A percentile compares a stretch with the other conserved stretches of the same genome.
phyloP scores from a whole-genome alignment of 2,329 filamentous ascomycete genomes.

The Alternaria consortialis region DNA sequence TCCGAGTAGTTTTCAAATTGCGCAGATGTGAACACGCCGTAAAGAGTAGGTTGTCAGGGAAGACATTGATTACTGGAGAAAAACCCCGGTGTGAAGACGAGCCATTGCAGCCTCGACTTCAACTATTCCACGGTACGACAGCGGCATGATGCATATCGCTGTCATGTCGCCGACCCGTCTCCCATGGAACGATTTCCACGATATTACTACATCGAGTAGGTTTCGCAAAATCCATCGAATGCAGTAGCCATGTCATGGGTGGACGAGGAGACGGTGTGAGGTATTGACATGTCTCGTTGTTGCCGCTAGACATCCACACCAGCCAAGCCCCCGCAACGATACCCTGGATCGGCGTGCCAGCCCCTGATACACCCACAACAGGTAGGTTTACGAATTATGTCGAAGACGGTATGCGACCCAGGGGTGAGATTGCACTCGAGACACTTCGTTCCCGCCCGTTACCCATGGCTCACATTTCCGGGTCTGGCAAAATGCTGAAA shows the following conservation, averaged over 20 bases:
- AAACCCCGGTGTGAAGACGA: constrained; percentile 10
- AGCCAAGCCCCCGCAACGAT: constrained; percentile 8
- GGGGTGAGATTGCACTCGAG: neutral
- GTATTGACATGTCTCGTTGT: constrained; percentile 12
- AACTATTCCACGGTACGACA: constrained; percentile 16
- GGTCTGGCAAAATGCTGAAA: neutral
- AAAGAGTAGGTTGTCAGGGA: constrained; percentile 1
- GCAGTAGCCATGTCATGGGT: constrained; percentile 11
- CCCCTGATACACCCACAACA: neutral
- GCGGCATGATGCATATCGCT: constrained; percentile 14
- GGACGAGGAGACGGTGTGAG: constrained; percentile 4
- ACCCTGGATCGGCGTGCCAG: constrained; percentile 12
- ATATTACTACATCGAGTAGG: constrained; percentile 11
- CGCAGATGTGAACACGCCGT: neutral
- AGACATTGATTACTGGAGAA: constrained; percentile 8
- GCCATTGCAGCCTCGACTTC: constrained; percentile 12
- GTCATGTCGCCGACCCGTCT: constrained; percentile 9
- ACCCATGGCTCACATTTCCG: constrained; percentile 1
- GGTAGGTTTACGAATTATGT: neutral
- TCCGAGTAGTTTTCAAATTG: neutral
- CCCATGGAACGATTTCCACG: constrained; percentile 3
- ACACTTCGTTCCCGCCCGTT: neutral
- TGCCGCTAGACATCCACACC: constrained; percentile 7
- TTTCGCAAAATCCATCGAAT: constrained; percentile 7
- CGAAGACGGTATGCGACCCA: neutral